Evolutionary conservation across 768 basidiomycete genomes (phyloP), one percentile per base, ranked within the genome.

Genomic region (Mycena crocata): DNA sequence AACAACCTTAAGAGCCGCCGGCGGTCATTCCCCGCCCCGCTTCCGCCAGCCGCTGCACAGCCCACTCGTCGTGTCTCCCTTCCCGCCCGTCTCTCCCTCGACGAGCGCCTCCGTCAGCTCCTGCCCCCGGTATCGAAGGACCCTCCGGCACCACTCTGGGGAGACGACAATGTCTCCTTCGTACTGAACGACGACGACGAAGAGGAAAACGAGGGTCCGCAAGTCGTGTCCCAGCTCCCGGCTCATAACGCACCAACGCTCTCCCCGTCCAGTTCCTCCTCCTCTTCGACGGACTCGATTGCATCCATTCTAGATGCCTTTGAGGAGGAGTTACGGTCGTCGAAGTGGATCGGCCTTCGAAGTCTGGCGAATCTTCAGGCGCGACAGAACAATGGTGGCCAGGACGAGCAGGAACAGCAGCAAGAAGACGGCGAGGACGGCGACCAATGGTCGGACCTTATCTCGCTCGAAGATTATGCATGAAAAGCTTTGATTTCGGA

Each of bases 81-180:
- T 1, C 55, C 62, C 35, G 62, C 46, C 1, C 54, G 62, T 5
- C 26, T 64, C 32, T n/a, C 62, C 3, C 26, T 64, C 10, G 12
- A 40, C 3, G 55, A 57, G 19, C 63, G 63, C 37, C 63, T 64
- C 55, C 21, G 30, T 23, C 31, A 1, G 62, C 31, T 3, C 13
- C 35, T 35, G 32, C 12, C 54, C 23, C 26, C 45, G 19, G 26
- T 46, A 19, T 34, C 35, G 2, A 31, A 30, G 2, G 17, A 19
- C 6, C 54, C 45, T n/a, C 31, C 23, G n/a, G 26, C 35, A 15
- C 62, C 52, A 37, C 62, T 64, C 5, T 64, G 62, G 62, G 62
- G 62, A n/a, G 62, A 64, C 62, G 37, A 23, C 8, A 4, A 56
- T 9, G 62, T 64, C 14, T 30, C 46, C 5, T 64, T 56, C 21